Evolutionary conservation across 1,284 basidiomycete species (phyloP).

Genomic region (Puccinia polysora): DNA sequence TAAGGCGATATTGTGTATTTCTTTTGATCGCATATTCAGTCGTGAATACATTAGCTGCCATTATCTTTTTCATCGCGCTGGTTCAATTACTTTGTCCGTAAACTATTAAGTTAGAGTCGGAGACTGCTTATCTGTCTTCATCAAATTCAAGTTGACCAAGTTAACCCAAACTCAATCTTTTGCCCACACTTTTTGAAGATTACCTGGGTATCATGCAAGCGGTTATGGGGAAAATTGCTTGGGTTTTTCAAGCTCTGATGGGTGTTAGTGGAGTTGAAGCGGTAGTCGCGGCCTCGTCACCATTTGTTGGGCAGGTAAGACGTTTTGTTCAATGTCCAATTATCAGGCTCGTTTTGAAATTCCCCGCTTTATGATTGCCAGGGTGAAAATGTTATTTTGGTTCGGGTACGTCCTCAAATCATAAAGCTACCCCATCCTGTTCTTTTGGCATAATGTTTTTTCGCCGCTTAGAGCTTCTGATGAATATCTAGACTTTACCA

Average conservation of each 20-base stretch:
- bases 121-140: too few relatives aligned
- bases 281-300: constrained; percentile 81
- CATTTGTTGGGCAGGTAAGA: constrained; percentile 71
- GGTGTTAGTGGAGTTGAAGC: constrained; percentile 70
- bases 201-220: constrained; percentile 78
- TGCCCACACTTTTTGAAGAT: neutral
- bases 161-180: neutral
- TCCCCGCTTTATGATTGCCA: neutral
- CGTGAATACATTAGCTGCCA: constrained; percentile 64
- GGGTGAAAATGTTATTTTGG: constrained; percentile 76
- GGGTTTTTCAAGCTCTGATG: constrained; percentile 76
- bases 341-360: neutral
- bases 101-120: too few relatives aligned
- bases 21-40: constrained; percentile 16
- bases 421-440: neutral
- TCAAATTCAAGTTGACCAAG: too few relatives aligned
- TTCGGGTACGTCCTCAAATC: constrained; percentile 26
- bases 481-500: neutral
- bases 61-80: constrained; percentile 82
- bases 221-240: constrained; percentile 76
- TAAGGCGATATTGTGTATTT: neutral
- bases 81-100: constrained; percentile 67
- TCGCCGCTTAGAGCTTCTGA: too few relatives aligned
- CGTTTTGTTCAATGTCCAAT: neutral
- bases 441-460: too few relatives aligned